phyloP scores from a whole-genome alignment of 2,329 filamentous ascomycete genomes.

The Pseudogymnoascus sp. region DNA sequence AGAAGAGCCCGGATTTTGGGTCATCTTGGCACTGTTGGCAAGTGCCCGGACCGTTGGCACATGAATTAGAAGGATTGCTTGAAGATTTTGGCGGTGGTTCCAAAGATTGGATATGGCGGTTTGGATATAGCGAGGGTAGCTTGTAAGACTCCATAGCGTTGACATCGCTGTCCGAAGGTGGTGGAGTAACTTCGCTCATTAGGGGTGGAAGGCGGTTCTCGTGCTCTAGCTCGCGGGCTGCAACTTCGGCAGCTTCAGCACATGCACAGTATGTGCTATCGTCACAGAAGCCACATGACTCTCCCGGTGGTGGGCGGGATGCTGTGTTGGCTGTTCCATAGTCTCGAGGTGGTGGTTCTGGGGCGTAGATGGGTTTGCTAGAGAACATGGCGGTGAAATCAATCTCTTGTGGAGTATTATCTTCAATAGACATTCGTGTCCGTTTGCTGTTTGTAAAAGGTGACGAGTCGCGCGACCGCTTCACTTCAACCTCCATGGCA shows the following conservation, averaged over 20 bases:
- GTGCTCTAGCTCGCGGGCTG: slow-evolving; percentile 28
- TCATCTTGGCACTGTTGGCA: slow-evolving; percentile 73
- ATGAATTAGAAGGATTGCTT: slow-evolving; percentile 32
- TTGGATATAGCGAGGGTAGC: slow-evolving; percentile 40
- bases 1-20: slow-evolving; percentile 75
- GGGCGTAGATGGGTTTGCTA: slow-evolving; percentile 28
- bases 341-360: slow-evolving; percentile 21
- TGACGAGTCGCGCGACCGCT: slow-evolving; percentile 17
- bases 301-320: slow-evolving; percentile 43
- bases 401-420: slow-evolving; percentile 50
- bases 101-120: slow-evolving; percentile 18
- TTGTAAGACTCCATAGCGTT: slow-evolving; percentile 51
- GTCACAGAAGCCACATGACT: slow-evolving; percentile 75
- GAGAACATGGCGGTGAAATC: slow-evolving; percentile 66
- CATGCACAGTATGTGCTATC: slow-evolving; percentile 79
- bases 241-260: slow-evolving; percentile 48
- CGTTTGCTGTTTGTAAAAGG: slow-evolving; percentile 41
- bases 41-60: slow-evolving; percentile 61
- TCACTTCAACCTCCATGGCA: slow-evolving; percentile 19
- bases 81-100: slow-evolving; percentile 21
- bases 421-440: slow-evolving; percentile 41
- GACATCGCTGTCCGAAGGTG: slow-evolving; percentile 35
- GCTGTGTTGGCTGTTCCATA: slow-evolving; percentile 18
- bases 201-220: slow-evolving; percentile 35
- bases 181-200: slow-evolving; percentile 38